phyloP scores from a whole-genome alignment of 768 basidiomycete species.

The Leccinum subtestaceum region DNA sequence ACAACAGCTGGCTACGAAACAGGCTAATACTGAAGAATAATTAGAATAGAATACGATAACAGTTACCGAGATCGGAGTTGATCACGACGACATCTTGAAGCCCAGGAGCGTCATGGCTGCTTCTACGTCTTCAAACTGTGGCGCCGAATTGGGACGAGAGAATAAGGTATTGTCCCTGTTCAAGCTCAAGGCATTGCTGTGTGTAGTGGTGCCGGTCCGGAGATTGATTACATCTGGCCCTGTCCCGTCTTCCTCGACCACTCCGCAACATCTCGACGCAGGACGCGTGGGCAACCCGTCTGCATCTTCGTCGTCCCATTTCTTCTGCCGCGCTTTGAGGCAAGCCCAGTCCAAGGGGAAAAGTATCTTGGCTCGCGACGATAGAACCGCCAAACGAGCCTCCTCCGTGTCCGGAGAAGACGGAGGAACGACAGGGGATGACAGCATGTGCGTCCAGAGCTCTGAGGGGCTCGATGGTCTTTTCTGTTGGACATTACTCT shows the following conservation, averaged over 20 bases:
- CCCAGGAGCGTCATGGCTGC: constrained; percentile 37
- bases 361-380: constrained; percentile 39
- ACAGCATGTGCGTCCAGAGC: constrained; percentile 31
- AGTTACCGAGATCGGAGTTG: not conserved
- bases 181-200: constrained; percentile 1
- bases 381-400: constrained; percentile 23
- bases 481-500: constrained; percentile 8
- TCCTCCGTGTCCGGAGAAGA: constrained; percentile 24
- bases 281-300: constrained; percentile 9
- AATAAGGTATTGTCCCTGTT: not conserved
- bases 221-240: constrained; percentile 21
- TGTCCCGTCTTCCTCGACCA: constrained; percentile 9
- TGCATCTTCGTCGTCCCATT: constrained; percentile 23
- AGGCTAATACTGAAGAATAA: constrained; percentile 32
- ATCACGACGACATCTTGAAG: constrained; percentile 27
- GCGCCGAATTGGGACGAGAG: constrained; percentile 2
- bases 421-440: constrained; percentile 24
- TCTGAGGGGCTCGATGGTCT: constrained; percentile 16
- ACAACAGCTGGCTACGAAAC: constrained; percentile 5
- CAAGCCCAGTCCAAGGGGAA: constrained; percentile 76
- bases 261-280: constrained; percentile 3
- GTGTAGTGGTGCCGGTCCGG: constrained; percentile 5
- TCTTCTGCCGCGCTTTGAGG: constrained; percentile 42
- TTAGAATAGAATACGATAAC: constrained; percentile 17
- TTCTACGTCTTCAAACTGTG: constrained; percentile 34